Evolutionary conservation across 106 monocot species (phyloP).

Genomic region (Vanilla planifolia): DNA sequence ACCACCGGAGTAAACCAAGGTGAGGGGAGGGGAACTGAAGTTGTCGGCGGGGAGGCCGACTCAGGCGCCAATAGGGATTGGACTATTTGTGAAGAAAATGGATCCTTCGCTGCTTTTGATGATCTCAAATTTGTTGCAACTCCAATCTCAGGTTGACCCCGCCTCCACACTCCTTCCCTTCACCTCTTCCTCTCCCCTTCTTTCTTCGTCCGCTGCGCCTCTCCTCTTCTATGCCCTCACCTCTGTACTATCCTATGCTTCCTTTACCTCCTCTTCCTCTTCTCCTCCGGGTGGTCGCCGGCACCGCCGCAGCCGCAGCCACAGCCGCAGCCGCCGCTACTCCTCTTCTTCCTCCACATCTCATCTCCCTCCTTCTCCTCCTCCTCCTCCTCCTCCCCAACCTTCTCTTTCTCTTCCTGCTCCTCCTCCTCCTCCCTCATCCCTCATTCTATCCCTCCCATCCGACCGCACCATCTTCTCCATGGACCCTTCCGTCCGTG

Average conservation of each 20-base stretch:
- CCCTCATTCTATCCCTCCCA: slow-evolving; percentile 16
- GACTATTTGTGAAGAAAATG: slow-evolving; percentile 1
- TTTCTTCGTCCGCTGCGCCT: slow-evolving; percentile 6
- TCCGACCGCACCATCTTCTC: slow-evolving; percentile 32
- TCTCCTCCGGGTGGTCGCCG: slow-evolving; percentile 7
- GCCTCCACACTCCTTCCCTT: slow-evolving; percentile 18
- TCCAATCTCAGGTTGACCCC: slow-evolving; percentile 36
- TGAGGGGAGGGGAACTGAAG: no score
- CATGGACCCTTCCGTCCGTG: slow-evolving; percentile 38
- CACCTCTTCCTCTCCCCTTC: slow-evolving; percentile 15
- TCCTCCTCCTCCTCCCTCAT: background rate
- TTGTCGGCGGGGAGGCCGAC: no score
- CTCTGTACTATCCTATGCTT: slow-evolving; percentile 22
- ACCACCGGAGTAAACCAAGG: no score
- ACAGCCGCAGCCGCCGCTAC: slow-evolving; percentile 17
- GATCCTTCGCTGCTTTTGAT: slow-evolving; percentile 25
- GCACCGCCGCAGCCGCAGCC: slow-evolving; percentile 8
- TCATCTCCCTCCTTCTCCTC: slow-evolving; percentile 6
- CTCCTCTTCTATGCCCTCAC: slow-evolving; percentile 22
- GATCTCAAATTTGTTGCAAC: slow-evolving; percentile 42
- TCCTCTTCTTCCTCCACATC: background rate
- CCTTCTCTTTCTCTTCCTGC: background rate
- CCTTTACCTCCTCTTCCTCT: slow-evolving; percentile 16
- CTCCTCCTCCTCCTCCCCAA: background rate
- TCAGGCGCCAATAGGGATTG: no score